Evolutionary conservation across 441 rosid species (phyloP), one percentile per base, ranked within the genome.

Genomic region (Erodium moschatum): DNA sequence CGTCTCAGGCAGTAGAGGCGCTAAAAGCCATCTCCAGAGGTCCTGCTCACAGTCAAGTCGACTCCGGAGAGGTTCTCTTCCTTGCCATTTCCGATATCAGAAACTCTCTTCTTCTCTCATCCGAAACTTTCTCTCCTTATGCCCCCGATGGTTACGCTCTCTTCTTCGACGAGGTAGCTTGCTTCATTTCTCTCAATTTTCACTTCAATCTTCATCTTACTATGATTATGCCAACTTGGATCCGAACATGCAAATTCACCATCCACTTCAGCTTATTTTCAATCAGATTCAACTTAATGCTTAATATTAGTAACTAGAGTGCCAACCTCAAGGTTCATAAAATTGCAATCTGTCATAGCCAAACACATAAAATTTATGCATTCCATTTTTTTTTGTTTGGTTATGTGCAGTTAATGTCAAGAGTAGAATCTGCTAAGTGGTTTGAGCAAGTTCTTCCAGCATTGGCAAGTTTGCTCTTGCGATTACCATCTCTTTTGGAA

Each of bases 111-210:
- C 74, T 83, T 38, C 74, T 79, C 24, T 82, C 78, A 21, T 64
- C 76, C 42, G 67, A 76, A 21, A 72, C 82, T 76, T 82, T 93
- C 61, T 72, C 88, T 10, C 84, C 79, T 9, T 80, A 52, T 66
- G 78, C 91, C 63, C 73, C 72, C 18, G 76, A 73, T 40, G 98
- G 97, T 64, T 86, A 84, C 74, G 78, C 86, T 5, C 80, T 89
- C 74, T 85, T 83, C 87, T 93, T 93, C 70, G 93, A 89, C 66
- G 92, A 89, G 82, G 97, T 90, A 5, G 29, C 62, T 13, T 52
- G 3, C 38, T 3, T 38, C 31, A 15, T 8, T 69, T 35, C 33
- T 6, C 65, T 65, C 27, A 19, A 18, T 20, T 60, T 60, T 69
- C 0, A 38, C 60, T 42, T 8, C 0, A 42, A 42, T 42, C 1